Conservation (phyloP, 257 asterid genomes). For the Forsythia viridissima region DNA sequence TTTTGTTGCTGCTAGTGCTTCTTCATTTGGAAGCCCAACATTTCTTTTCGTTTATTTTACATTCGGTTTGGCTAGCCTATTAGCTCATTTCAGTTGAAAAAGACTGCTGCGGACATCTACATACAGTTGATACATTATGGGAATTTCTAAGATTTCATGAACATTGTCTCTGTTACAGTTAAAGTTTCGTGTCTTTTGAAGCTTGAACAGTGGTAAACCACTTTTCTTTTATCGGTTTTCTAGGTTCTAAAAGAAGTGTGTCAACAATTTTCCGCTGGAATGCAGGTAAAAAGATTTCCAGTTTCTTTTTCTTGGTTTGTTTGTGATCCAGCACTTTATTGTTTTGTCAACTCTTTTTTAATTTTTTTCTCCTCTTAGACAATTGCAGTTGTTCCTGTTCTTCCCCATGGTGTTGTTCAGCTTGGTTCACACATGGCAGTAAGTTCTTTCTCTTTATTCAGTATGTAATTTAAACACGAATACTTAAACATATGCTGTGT, state of each 20-base stretch:
- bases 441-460: slow-evolving; percentile 19
- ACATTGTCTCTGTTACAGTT: neutral
- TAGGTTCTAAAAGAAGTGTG: slow-evolving; percentile 74
- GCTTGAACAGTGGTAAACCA: neutral
- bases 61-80: neutral
- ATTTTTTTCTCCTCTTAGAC: slow-evolving; percentile 48
- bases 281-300: slow-evolving; percentile 57
- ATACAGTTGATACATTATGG: neutral
- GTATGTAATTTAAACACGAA: neutral
- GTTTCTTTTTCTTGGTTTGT: neutral
- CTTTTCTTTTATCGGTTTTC: neutral
- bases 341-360: neutral
- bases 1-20: neutral
- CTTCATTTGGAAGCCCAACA: neutral
- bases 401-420: slow-evolving; percentile 94
- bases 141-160: neutral
- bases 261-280: slow-evolving; percentile 82
- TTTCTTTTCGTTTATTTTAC: neutral
- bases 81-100: neutral
- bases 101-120: neutral
- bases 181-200: neutral
- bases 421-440: slow-evolving; percentile 73
- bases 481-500: neutral
- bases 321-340: neutral
- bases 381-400: slow-evolving; percentile 80